phyloP scores from a whole-genome alignment of 2,329 filamentous ascomycete species.

The Rutstroemia sydowiana region DNA sequence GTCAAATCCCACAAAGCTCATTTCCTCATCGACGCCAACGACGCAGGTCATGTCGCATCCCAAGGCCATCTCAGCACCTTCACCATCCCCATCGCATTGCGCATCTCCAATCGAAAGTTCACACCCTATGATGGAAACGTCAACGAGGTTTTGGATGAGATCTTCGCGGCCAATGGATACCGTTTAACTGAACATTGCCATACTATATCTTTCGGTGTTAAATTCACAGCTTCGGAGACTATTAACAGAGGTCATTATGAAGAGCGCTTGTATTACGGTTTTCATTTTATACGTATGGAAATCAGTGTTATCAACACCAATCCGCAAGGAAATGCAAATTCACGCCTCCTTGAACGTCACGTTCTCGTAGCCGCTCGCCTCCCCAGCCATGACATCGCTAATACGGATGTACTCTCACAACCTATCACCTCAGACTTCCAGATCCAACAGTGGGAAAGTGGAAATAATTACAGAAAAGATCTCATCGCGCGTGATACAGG shows the following conservation, averaged over 20 bases:
- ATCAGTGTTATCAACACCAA: not conserved
- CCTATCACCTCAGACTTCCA: too few species aligned
- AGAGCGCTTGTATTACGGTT: not conserved
- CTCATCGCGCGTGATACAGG: too few species aligned
- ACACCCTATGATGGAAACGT: not conserved
- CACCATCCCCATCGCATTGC: not conserved
- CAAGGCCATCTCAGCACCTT: not conserved
- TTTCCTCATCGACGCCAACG: not conserved
- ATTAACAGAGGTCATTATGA: not conserved
- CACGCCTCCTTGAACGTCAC: not conserved
- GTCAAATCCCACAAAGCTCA: not conserved
- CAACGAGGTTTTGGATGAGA: not conserved
- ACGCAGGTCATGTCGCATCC: not conserved
- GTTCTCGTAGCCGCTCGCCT: not conserved
- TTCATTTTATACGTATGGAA: not conserved
- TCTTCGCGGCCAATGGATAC: not conserved
- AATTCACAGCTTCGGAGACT: not conserved
- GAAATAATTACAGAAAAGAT: too few species aligned
- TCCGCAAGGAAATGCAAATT: too few species aligned
- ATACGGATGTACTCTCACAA: not conserved
- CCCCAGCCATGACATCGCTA: not conserved
- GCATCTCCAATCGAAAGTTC: not conserved
- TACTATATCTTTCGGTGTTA: not conserved
- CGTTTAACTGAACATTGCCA: not conserved
- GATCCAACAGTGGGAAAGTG: too few species aligned